A percentile compares a stretch with the other conserved stretches of the same genome.
phyloP scores from a whole-genome alignment of 768 basidiomycete genomes.

The Kwoniella dendrophila region DNA sequence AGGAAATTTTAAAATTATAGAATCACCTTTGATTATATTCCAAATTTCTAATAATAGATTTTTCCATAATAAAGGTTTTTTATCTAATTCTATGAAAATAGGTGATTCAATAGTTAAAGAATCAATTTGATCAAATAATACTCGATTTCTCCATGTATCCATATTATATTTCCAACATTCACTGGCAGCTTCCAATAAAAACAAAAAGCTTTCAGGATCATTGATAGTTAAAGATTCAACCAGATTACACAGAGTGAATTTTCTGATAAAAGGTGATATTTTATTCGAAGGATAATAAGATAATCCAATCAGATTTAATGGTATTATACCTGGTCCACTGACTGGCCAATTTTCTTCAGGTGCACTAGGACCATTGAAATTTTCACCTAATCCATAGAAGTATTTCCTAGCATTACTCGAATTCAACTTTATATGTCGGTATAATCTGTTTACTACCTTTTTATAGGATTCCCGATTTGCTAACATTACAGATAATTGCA shows the following conservation, averaged over 20 bases:
- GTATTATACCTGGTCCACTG: conserved; percentile 12
- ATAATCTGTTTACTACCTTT: not conserved
- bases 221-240: not conserved
- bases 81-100: conserved; percentile 3
- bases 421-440: not conserved
- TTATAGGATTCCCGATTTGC: not conserved
- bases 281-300: not conserved
- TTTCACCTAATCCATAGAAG: conserved; percentile 8
- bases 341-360: conserved; percentile 7
- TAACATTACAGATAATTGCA: not conserved
- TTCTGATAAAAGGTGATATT: conserved; percentile 6
- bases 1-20: conserved; percentile 8
- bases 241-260: conserved; percentile 12
- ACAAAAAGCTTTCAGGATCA: not conserved
- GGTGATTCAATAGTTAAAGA: not conserved
- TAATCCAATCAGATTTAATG: conserved; percentile 2
- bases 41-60: conserved; percentile 7
- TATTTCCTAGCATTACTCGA: not conserved
- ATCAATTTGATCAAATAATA: conserved; percentile 19
- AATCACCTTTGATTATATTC: conserved; percentile 18
- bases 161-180: not conserved
- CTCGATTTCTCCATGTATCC: conserved; percentile 10
- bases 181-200: not conserved
- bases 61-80: not conserved
- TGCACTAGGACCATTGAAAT: not conserved